Conservation (phyloP, 305 asterid species). For the Caryopteris hybrid region DNA sequence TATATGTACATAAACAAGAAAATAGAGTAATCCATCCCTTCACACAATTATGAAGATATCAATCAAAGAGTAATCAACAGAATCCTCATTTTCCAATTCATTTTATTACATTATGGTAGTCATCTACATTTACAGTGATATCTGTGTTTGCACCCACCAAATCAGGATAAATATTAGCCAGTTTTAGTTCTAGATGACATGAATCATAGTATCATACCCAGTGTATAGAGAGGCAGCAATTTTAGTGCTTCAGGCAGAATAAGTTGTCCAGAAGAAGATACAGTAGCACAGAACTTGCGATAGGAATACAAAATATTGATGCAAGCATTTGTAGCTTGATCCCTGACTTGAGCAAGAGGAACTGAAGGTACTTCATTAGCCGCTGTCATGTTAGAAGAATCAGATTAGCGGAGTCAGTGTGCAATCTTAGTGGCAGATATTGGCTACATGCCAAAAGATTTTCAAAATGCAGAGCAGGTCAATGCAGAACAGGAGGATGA, state of each 20-base stretch:
- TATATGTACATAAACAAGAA: not conserved
- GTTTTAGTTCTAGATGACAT: not conserved
- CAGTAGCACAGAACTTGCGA: conserved; percentile 82
- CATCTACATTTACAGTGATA: not conserved
- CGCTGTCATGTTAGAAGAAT: conserved; percentile 44
- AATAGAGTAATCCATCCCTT: not conserved
- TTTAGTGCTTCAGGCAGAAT: conserved; percentile 89
- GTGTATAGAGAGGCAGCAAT: conserved; percentile 73
- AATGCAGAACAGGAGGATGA: not conserved
- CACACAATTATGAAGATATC: not conserved
- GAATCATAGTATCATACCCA: conserved; percentile 56
- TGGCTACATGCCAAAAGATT: not conserved
- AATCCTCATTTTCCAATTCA: not conserved
- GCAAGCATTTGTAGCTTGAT: conserved; percentile 70
- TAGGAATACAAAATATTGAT: conserved; percentile 73
- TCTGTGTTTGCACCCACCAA: not conserved
- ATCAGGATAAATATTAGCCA: not conserved
- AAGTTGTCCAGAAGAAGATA: conserved; percentile 76
- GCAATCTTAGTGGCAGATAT: conserved; percentile 7
- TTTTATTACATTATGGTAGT: too few species aligned
- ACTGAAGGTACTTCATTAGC: conserved; percentile 72
- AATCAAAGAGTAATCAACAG: not conserved
- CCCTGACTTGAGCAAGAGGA: conserved; percentile 68
- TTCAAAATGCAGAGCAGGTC: not conserved
- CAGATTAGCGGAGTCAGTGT: conserved; percentile 25